Base-by-base conservation (phyloP, 805 yeast genomes). In the Wickerhamomyces queroliae region DNA sequence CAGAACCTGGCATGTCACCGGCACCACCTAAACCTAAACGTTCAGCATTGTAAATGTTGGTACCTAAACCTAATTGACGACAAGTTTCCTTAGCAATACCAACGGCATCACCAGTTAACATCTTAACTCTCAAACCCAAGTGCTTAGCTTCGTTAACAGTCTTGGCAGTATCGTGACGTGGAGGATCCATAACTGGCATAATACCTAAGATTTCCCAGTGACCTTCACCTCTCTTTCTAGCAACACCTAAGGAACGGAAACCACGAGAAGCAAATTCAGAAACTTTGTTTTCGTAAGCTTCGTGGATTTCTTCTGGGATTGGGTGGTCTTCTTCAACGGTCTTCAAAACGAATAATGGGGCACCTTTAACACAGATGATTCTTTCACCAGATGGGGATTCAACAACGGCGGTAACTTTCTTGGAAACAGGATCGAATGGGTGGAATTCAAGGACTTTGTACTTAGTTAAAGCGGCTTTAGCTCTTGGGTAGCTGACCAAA, bases 181-280 rank as follows among this genome's bases (percentile, higher is more conserved):
- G 96, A 62, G 96, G 96, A 72, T 89, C 96, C 90, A 86, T 84
- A 74, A 95, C 88, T 69, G 96, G 96, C 96, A 89, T 88, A 67
- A 89, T 90, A 67, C 96, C 96, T 63, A 89, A 74, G 58, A 89
- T 88, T 74, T 89, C 96, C 96, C 96, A 89, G 80, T 86, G 95
- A 60, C 95, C 95, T 71, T 87, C 95, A 72, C 95, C 96, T 76
- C 95, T 82, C 87, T 87, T 87, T 80, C 96, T 86, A 52, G 96
- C 96, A 74, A 89, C 96, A 83, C 96, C 96, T 66, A 89, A 77
- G 62, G 96, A 89, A 73, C 96, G 79, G 91, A 87, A 89, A 79
- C 96, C 96, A 80, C 96, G 83, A 59, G 95, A 82, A 63, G 96
- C 96, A 66, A 89, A 87, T 74, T 89, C 96, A 62, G 95, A 95